phyloP scores from a whole-genome alignment of 345 rosid genomes.

The Combretum micranthum region DNA sequence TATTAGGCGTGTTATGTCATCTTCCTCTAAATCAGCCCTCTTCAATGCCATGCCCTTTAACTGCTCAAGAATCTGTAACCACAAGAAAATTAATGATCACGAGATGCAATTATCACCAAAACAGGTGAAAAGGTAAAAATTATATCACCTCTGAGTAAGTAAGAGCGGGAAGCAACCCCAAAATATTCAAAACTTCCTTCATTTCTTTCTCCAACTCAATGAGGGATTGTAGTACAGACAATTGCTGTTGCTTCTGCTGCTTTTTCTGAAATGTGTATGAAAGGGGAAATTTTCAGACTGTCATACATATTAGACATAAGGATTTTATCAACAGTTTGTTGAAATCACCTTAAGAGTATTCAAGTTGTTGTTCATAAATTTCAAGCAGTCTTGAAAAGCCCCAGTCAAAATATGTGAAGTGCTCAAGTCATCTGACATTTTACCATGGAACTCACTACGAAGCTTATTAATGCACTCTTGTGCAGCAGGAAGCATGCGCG shows the following conservation, averaged over 20 bases:
- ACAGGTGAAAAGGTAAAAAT: neutral
- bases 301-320: neutral
- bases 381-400: slow-evolving; percentile 76
- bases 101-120: neutral
- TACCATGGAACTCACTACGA: slow-evolving; percentile 47
- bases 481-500: slow-evolving; percentile 39
- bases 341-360: slow-evolving; percentile 54
- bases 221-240: slow-evolving; percentile 51
- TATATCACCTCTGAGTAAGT: slow-evolving; percentile 51
- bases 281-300: neutral
- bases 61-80: slow-evolving; percentile 44
- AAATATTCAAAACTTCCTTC: slow-evolving; percentile 42
- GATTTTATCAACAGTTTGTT: neutral
- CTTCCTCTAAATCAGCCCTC: slow-evolving; percentile 57
- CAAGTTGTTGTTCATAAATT: slow-evolving; percentile 56
- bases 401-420: slow-evolving; percentile 75
- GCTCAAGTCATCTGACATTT: slow-evolving; percentile 78
- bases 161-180: slow-evolving; percentile 52
- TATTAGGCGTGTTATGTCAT: slow-evolving; percentile 35
- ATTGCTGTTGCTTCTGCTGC: slow-evolving; percentile 52
- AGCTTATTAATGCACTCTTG: slow-evolving; percentile 45
- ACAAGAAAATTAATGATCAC: neutral
- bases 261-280: slow-evolving; percentile 51
- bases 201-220: slow-evolving; percentile 50
- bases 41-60: slow-evolving; percentile 57